Evolutionary conservation across 768 basidiomycete genomes (phyloP), one percentile per base, ranked within the genome.

Genomic region (Boletellus emodensis): DNA sequence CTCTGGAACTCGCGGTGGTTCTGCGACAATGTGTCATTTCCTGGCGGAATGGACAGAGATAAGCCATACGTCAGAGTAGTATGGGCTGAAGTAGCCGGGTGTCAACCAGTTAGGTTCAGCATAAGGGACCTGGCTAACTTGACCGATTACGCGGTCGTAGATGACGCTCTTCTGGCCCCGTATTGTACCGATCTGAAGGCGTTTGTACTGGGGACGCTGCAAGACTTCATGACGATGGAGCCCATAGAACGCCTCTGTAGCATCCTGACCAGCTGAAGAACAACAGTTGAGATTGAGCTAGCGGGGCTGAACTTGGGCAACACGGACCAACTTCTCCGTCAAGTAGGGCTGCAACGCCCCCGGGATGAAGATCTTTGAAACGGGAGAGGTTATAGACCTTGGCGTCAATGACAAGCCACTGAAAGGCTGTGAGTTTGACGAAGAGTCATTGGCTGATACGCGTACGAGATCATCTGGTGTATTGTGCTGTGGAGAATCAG

Each of bases 161-260:
- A 91, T 79, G 50, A 73, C 63, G 18, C 75, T 75, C 59, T 78
- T 67, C 71, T 87, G 76, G 40, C 82, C 90, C 43, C 76, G 72
- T 49, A 94, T 74, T 12, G 68, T 72, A n/a, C 92, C 93, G 49
- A 94, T 81, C 52, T 82, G 77, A 12, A 94, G 75, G 2, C 89
- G 81, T 45, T 76, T 68, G 59, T 85, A 91, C 49, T 89, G 86
- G 0, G 89, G 84, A 56, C 77, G 83, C 50, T 78, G 71, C 39
- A 97, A 77, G 14, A 96, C 82, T 60, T 95, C 93, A 37, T 85
- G 80, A 20, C 90, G 80, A 64, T 98, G 94, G 36, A 97, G 82
- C 46, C 87, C 82, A 60, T 85, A 96, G 74, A 97, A 96, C 5
- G 80, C 79, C 33, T 91, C 86, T 0, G 93, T 95, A 1, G 85